Evolutionary conservation across 2,329 filamentous ascomycete genomes (phyloP).

Genomic region (Epichloe festucae): DNA sequence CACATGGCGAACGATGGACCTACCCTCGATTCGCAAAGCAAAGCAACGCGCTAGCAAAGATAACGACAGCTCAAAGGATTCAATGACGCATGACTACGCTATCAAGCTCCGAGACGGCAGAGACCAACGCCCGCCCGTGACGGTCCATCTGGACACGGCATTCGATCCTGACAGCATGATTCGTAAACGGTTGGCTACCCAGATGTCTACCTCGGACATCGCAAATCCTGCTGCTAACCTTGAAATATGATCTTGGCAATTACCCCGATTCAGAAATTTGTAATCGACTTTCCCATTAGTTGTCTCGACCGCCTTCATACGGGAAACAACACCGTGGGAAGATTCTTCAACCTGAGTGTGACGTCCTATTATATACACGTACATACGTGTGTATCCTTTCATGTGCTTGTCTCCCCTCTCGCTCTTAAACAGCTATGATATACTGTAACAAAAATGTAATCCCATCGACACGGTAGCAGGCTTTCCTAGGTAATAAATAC

Average conservation of each 20-base stretch:
- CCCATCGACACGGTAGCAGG: too few relatives aligned
- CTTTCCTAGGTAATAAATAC: too few relatives aligned
- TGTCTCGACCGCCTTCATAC: too few relatives aligned
- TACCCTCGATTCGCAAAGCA: neutral
- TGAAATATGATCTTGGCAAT: neutral
- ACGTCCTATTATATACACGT: too few relatives aligned
- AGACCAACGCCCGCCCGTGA: neutral
- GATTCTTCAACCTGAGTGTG: too few relatives aligned
- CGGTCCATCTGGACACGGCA: conserved; percentile 3
- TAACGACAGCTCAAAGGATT: neutral
- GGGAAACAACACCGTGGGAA: too few relatives aligned
- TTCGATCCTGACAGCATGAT: conserved; percentile 4
- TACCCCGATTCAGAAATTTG: neutral
- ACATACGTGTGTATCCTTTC: too few relatives aligned
- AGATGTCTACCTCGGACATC: neutral
- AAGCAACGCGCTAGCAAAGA: too few relatives aligned
- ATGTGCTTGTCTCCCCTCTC: too few relatives aligned
- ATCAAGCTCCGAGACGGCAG: conserved; percentile 5
- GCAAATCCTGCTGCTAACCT: neutral
- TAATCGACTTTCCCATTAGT: neutral
- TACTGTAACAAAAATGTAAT: too few relatives aligned
- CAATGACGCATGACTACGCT: conserved; percentile 2
- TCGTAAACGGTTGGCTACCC: neutral
- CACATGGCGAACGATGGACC: conserved; percentile 16
- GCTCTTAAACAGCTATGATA: too few relatives aligned